A percentile compares a stretch with the other conserved stretches of the same genome.
Evolutionary conservation across 257 asterid species (phyloP).

Genomic region (Oldenlandia corymbosa): DNA sequence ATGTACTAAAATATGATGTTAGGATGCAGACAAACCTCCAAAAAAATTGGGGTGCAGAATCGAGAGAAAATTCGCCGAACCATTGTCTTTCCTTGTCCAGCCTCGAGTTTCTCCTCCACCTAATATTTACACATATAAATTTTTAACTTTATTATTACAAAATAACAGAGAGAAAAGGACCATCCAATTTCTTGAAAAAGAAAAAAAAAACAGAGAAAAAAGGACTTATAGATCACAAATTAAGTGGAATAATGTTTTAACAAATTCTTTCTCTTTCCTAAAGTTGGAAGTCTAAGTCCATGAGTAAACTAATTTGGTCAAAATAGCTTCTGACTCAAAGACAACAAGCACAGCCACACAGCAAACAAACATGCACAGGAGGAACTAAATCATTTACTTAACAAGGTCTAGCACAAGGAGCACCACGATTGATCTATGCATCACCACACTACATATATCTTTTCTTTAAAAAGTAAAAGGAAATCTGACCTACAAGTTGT

Average conservation of each 20-base stretch:
- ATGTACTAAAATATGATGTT: neutral
- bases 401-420: neutral
- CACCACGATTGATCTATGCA: neutral
- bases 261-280: too few relatives aligned
- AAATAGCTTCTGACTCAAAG: neutral
- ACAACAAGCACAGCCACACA: neutral
- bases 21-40: slow-evolving; percentile 49
- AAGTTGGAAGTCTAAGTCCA: too few relatives aligned
- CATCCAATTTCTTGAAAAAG: neutral
- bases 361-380: too few relatives aligned
- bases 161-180: neutral
- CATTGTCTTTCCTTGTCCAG: slow-evolving; percentile 75
- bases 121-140: slow-evolving; percentile 21
- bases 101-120: slow-evolving; percentile 88
- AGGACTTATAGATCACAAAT: too few relatives aligned
- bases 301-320: too few relatives aligned
- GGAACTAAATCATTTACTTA: neutral
- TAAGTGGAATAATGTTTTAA: too few relatives aligned
- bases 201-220: neutral
- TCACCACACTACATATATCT: neutral
- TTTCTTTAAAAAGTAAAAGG: too few relatives aligned
- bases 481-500: too few relatives aligned
- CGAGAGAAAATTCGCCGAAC: slow-evolving; percentile 71
- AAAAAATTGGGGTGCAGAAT: slow-evolving; percentile 77
- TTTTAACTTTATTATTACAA: slow-evolving; percentile 4